These are phyloP conservation scores for Clavispora carvajalis DNA, from an alignment of 805 yeast genomes.

Conservation along the genomic window DNA sequence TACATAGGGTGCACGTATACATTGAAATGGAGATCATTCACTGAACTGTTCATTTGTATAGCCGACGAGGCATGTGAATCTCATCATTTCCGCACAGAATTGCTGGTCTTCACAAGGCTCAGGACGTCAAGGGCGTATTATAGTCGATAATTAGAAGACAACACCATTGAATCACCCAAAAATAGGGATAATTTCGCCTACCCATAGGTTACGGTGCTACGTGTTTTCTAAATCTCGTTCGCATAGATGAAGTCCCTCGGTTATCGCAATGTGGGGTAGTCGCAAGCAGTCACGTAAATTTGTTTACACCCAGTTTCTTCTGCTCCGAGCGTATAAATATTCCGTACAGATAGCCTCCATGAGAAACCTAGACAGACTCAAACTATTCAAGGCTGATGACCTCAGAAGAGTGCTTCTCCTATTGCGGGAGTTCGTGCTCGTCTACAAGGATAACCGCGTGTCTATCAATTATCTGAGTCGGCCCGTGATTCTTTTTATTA, in stretches of 20 bases:
- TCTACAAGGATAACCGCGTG: slow-evolving; percentile 32
- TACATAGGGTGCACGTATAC: no score
- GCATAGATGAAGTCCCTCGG: background rate
- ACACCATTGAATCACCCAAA: no score
- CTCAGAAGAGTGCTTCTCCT: slow-evolving; percentile 28
- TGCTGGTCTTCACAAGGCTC: no score
- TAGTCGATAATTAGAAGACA: no score
- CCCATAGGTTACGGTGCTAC: background rate
- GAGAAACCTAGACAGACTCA: slow-evolving; percentile 24
- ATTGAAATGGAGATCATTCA: no score
- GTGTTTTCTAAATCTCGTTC: background rate
- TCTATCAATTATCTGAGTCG: slow-evolving; percentile 36
- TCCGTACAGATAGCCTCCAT: background rate
- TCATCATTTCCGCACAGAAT: no score
- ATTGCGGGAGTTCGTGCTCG: slow-evolving; percentile 31
- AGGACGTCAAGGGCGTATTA: no score
- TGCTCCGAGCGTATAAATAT: background rate
- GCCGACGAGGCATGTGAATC: no score
- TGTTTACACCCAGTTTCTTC: background rate
- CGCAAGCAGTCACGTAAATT: slow-evolving; percentile 1
- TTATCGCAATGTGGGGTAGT: slow-evolving; percentile 13
- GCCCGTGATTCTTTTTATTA: slow-evolving; percentile 38
- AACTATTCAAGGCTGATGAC: slow-evolving; percentile 29
- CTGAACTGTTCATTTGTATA: no score
- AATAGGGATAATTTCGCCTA: no score